These are phyloP conservation scores for Didymosphaeria variabile DNA, from an alignment of 2,329 filamentous ascomycete species.

Conservation along the genomic window DNA sequence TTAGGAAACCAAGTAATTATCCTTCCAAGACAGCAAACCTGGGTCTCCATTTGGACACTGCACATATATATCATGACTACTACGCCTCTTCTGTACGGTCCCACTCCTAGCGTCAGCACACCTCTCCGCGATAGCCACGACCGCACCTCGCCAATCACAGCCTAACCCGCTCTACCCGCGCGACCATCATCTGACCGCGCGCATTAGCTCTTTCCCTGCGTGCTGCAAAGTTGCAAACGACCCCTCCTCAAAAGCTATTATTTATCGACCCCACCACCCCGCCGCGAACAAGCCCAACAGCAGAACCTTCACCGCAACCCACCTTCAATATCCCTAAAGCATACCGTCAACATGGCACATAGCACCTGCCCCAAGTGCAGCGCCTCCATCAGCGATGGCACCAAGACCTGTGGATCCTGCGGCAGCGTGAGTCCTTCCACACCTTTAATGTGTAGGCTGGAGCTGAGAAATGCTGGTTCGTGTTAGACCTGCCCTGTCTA, in stretches of 20 bases:
- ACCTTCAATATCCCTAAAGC: conserved; percentile 32
- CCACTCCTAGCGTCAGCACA: neutral
- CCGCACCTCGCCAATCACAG: conserved; percentile 33
- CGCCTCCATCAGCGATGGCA: conserved; percentile 38
- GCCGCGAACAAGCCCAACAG: conserved; percentile 31
- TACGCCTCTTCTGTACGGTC: neutral
- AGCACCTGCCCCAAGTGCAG: conserved; percentile 52
- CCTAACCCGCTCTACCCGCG: conserved; percentile 28
- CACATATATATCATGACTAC: neutral
- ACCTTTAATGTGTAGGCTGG: neutral
- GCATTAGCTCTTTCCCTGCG: conserved; percentile 33
- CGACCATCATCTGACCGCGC: conserved; percentile 44
- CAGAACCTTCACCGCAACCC: conserved; percentile 18
- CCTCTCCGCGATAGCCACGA: too few species aligned
- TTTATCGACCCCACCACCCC: conserved; percentile 50
- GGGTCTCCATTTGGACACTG: too few species aligned
- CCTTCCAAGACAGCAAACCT: neutral
- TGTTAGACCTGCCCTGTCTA: conserved; percentile 38
- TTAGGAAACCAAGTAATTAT: neutral
- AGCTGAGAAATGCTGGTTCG: conserved; percentile 1
- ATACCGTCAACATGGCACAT: conserved; percentile 42
- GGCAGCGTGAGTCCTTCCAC: conserved; percentile 42
- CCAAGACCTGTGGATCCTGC: conserved; percentile 50
- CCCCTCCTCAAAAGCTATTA: conserved; percentile 16
- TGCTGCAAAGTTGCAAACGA: conserved; percentile 7